phyloP scores from a whole-genome alignment of 2,329 filamentous ascomycete genomes.

The Didymella exigua region DNA sequence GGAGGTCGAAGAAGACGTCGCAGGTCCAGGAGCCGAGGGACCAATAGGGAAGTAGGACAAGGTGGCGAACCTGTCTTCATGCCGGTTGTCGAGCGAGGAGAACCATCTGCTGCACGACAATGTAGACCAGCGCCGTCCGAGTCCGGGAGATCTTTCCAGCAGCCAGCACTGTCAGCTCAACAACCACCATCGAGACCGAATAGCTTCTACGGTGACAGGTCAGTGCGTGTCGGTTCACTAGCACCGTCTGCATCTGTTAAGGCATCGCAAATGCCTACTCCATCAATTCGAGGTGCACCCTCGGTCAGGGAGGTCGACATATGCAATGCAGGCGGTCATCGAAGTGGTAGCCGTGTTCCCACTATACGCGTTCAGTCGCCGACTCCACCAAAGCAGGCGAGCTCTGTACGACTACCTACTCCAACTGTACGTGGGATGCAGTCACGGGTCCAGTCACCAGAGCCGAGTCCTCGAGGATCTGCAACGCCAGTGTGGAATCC shows the following conservation, averaged over 20 bases:
- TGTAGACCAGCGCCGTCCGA: neutral
- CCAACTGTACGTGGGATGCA: neutral
- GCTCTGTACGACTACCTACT: neutral
- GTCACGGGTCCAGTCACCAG: neutral
- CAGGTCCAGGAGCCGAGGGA: neutral
- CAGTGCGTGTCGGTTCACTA: too few species aligned
- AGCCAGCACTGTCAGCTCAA: neutral
- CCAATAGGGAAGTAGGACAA: neutral
- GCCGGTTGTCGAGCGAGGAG: neutral
- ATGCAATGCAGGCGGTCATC: neutral
- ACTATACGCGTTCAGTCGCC: neutral
- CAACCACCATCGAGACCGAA: neutral
- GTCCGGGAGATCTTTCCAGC: too few species aligned
- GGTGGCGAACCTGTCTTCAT: neutral
- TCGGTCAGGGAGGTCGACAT: neutral
- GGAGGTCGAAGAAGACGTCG: neutral
- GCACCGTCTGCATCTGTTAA: neutral
- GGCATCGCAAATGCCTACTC: neutral
- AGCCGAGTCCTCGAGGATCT: neutral
- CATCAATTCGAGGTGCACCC: neutral
- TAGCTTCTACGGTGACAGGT: neutral
- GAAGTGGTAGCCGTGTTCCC: neutral
- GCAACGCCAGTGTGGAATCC: neutral
- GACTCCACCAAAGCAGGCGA: neutral
- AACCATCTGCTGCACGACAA: too few species aligned